Base-by-base conservation (phyloP, 2,329 filamentous ascomycete genomes). In the Exophiala mesophila region DNA sequence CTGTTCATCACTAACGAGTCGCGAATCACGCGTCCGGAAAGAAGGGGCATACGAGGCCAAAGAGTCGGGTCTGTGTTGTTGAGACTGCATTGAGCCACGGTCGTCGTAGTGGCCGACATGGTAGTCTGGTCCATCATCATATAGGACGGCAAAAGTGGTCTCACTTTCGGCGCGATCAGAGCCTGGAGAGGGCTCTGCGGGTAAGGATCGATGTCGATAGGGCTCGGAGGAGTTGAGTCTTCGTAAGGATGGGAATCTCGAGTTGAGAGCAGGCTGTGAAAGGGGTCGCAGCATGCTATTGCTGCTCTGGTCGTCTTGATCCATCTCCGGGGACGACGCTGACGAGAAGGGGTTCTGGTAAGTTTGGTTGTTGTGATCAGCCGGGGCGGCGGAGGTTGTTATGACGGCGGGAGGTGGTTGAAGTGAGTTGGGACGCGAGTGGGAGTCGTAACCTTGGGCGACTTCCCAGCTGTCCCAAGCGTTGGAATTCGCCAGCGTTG, bases 111-210 rank as follows among this genome's bases (percentile, higher is more conserved):
- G 52, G 39, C 53, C 53, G 21, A 56, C 49, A 29, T 56, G 53
- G 36, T 56, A 56, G 41, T 56, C 53, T 29, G 51, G 53, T 18
- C 52, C 50, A 39, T 56, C 53, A 32, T 56, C 53, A 21, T 56
- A 54, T n/a, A 56, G 47, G 8, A 54, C 52, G 40, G 53, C 53
- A 36, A 56, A 56, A 36, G 53, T 56, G 36, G 52, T 50, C 38
- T 56, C 53, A 43, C 53, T 56, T 44, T 45, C 49, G 42, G 47
- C 47, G 20, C 52, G 49, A 41, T 54, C 52, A n/a, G 51, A 54
- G 42, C 51, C 51, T 39, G 47, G 44, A 35, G 47, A 46, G 21
- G 46, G 45, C 37, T 54, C 52, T 19, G 53, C 47, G 39, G 53
- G 53, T 41, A 56, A 38, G 21, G 53, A 54, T 20, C 52, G 45